Percentiles rank a stretch among this genome's conserved stretches.
phyloP scores from a whole-genome alignment of 1,139 yeast genomes.

The Yamadazyma diospyri region DNA sequence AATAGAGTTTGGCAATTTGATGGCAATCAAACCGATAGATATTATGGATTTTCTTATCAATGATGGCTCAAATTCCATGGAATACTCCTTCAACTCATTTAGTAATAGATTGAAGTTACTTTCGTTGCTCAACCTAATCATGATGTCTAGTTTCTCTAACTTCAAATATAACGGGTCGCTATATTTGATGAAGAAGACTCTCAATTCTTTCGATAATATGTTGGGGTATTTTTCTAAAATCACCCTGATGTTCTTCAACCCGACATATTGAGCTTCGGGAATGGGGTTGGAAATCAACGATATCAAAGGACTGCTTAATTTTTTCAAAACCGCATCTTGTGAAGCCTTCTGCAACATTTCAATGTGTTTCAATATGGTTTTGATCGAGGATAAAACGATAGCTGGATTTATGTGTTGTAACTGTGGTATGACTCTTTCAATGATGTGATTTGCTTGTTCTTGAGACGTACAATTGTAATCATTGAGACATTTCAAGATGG shows the following conservation, averaged over 20 bases:
- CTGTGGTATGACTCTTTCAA: conserved; percentile 91
- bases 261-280: conserved; percentile 95
- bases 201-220: conserved; percentile 71
- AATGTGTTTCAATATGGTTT: conserved; percentile 73
- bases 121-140: conserved; percentile 78
- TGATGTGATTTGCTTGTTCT: conserved; percentile 77
- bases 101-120: conserved; percentile 66
- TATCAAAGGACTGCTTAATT: conserved; percentile 88
- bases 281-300: conserved; percentile 79
- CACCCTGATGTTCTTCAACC: conserved; percentile 86
- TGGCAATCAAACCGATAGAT: conserved; percentile 87
- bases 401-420: conserved; percentile 97
- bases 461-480: conserved; percentile 57
- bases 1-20: conserved; percentile 61
- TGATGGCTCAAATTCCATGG: conserved; percentile 91
- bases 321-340: conserved; percentile 50
- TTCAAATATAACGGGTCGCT: conserved; percentile 93
- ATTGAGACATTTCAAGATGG: conserved; percentile 77
- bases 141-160: conserved; percentile 85
- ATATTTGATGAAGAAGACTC: conserved; percentile 90
- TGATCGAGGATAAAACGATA: conserved; percentile 84
- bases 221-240: conserved; percentile 86
- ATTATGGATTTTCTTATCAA: conserved; percentile 78
- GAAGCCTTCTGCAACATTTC: conserved; percentile 39
- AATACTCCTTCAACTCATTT: conserved; percentile 86